These are phyloP conservation scores for Schwanniomyces polymorphus DNA, from an alignment of 805 yeast species.

Conservation along the genomic window DNA sequence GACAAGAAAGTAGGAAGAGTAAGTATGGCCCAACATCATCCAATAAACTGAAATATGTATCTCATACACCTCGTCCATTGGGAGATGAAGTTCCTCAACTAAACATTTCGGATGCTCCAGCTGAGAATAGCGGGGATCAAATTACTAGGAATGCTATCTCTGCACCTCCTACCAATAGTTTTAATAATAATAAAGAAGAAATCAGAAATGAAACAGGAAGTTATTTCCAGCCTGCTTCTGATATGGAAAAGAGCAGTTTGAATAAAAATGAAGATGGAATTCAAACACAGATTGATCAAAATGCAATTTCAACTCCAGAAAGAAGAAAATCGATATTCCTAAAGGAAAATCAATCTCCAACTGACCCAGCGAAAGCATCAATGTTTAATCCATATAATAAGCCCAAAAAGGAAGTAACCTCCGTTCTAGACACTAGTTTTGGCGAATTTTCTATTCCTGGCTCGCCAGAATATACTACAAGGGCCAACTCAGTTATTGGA, in stretches of 20 bases:
- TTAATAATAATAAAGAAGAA: neutral
- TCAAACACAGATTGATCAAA: conserved; percentile 1
- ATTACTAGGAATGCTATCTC: neutral
- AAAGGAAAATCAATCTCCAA: neutral
- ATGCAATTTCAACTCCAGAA: conserved; percentile 6
- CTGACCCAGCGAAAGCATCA: conserved; percentile 9
- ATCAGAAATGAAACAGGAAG: neutral
- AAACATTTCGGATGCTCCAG: conserved; percentile 14
- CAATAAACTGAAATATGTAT: conserved; percentile 6
- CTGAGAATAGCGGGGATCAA: neutral
- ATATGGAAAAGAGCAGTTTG: conserved; percentile 30
- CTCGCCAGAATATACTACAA: conserved; percentile 43
- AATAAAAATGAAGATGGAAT: conserved; percentile 21
- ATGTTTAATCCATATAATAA: conserved; percentile 28
- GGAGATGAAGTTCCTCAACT: conserved; percentile 1
- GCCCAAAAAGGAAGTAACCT: conserved; percentile 9
- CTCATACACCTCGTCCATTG: conserved; percentile 6
- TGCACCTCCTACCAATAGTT: neutral
- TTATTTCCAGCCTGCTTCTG: neutral
- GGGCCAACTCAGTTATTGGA: conserved; percentile 45
- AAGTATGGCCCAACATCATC: conserved; percentile 27
- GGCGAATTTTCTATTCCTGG: conserved; percentile 47
- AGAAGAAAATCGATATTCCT: conserved; percentile 4
- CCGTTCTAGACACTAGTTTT: conserved; percentile 21
- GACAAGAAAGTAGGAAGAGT: conserved; percentile 13